phyloP scores from a whole-genome alignment of 1,284 basidiomycete species.

The Sanghuangporus weigelae region DNA sequence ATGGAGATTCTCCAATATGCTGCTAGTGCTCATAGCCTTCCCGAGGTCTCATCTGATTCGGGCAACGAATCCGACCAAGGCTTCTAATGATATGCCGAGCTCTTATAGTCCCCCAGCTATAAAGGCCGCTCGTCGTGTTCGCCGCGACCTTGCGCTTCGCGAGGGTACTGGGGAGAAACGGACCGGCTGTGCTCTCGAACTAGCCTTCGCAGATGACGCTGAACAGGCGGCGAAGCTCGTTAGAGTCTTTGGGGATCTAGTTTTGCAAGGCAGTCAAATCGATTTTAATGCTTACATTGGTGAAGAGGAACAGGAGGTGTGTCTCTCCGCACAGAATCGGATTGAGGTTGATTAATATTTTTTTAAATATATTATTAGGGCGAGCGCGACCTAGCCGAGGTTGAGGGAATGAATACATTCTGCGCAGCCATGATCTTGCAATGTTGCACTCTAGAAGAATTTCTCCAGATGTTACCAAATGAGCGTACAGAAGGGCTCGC shows the following conservation, averaged over 20 bases:
- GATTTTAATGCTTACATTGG: constrained; percentile 9
- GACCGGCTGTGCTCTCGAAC: constrained; percentile 39
- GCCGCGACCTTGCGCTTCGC: constrained; percentile 40
- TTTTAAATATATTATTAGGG: constrained; percentile 33
- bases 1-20: constrained; percentile 50
- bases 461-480: constrained; percentile 46
- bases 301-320: constrained; percentile 48
- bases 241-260: constrained; percentile 52
- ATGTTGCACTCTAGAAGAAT: constrained; percentile 46
- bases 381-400: constrained; percentile 45
- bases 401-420: constrained; percentile 62
- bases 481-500: constrained; percentile 43
- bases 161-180: constrained; percentile 51
- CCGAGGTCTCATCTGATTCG: constrained; percentile 36
- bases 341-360: neutral
- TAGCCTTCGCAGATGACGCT: constrained; percentile 57
- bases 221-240: constrained; percentile 49
- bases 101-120: constrained; percentile 57
- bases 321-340: constrained; percentile 10
- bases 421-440: constrained; percentile 56
- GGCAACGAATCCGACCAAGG: constrained; percentile 22
- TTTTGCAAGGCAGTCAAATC: constrained; percentile 19
- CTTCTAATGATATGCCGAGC: constrained; percentile 17
- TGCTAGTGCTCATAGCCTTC: constrained; percentile 64
- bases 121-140: constrained; percentile 59